A percentile compares a stretch with the other conserved stretches of the same genome.
Conservation (phyloP, 805 yeast species). For the Metschnikowia continentalis region DNA sequence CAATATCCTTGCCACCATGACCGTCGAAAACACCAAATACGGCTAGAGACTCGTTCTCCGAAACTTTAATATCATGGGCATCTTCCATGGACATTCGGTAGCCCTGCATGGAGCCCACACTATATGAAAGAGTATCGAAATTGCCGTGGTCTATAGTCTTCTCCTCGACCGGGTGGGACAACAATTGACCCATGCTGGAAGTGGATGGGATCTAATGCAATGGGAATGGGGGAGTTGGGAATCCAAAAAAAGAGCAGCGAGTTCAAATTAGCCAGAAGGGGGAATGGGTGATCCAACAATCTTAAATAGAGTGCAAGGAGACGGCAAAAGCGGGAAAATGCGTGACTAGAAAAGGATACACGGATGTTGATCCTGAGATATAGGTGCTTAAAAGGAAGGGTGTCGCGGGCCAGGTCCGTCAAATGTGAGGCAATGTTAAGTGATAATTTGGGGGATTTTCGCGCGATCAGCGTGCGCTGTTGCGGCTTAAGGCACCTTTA, state of each 20-base stretch:
- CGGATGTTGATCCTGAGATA: background rate
- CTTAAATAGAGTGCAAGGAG: background rate
- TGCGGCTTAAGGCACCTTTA: background rate
- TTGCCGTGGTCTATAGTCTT: slow-evolving; percentile 50
- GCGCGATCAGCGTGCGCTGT: slow-evolving; percentile 2
- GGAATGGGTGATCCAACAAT: background rate
- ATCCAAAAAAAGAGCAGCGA: background rate
- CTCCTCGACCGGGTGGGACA: slow-evolving; percentile 72
- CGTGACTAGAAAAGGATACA: background rate
- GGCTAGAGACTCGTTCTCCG: slow-evolving; percentile 38
- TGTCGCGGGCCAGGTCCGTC: slow-evolving; percentile 1
- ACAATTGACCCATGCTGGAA: slow-evolving; percentile 59
- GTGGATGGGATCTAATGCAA: background rate
- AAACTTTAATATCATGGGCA: slow-evolving; percentile 55
- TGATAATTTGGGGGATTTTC: background rate
- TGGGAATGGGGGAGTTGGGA: background rate
- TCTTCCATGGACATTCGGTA: slow-evolving; percentile 74
- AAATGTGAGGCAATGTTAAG: slow-evolving; percentile 2
- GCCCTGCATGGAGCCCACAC: slow-evolving; percentile 76
- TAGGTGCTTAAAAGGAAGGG: background rate
- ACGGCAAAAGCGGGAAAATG: background rate
- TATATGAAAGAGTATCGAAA: slow-evolving; percentile 47
- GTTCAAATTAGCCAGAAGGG: background rate
- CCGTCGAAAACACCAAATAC: slow-evolving; percentile 79
- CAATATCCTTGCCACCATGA: slow-evolving; percentile 69